Evolutionary conservation across 306 rosid species (phyloP).

Genomic region (Calophaca sinica): DNA sequence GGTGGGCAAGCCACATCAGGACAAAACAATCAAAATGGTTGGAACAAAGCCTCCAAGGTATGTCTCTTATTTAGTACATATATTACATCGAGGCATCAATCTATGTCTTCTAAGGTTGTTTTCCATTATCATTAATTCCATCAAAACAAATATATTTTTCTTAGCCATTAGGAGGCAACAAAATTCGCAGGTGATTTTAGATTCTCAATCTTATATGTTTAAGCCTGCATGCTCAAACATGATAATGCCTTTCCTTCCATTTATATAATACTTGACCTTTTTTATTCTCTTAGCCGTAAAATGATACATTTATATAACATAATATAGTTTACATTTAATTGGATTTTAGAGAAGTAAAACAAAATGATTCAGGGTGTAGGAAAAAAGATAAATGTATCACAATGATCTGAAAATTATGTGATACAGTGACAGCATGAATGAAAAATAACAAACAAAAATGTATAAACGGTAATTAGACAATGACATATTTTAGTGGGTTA

Average conservation of each 20-base stretch:
- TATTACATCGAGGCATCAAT: not conserved
- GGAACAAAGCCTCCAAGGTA: conserved; percentile 91
- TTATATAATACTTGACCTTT: not conserved
- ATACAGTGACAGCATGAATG: conserved; percentile 22
- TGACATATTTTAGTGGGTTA: not conserved
- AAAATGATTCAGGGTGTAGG: not conserved
- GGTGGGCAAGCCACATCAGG: conserved; percentile 99
- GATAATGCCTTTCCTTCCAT: too few species aligned
- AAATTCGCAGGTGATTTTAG: not conserved
- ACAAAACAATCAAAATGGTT: conserved; percentile 99
- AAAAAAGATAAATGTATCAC: conserved; percentile 6
- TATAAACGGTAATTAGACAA: not conserved
- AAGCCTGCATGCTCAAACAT: conserved; percentile 23
- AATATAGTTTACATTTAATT: not conserved
- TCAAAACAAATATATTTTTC: not conserved
- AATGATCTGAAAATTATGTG: conserved; percentile 15
- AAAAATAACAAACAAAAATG: conserved; percentile 18
- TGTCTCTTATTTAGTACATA: not conserved
- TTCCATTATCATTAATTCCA: not conserved
- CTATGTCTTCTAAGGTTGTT: not conserved
- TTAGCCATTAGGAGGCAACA: not conserved
- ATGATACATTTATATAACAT: not conserved
- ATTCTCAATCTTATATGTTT: conserved; percentile 31
- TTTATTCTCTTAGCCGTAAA: not conserved
- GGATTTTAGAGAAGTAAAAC: not conserved